phyloP scores from a whole-genome alignment of 305 asterid genomes.

The Fraxinus sp. region DNA sequence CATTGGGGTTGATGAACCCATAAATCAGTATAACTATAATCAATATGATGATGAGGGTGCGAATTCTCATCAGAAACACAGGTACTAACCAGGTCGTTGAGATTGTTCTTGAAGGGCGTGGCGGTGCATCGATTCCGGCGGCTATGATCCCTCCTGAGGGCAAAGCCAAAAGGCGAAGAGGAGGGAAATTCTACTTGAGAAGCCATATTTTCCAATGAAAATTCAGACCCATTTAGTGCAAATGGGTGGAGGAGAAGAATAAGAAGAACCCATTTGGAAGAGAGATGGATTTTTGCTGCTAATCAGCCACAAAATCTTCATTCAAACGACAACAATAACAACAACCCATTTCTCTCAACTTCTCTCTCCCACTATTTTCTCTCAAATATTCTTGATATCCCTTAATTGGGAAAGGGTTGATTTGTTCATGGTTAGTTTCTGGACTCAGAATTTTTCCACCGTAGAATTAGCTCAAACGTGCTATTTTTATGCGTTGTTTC shows the following conservation, averaged over 20 bases:
- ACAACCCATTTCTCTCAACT: background rate
- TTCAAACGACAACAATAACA: background rate
- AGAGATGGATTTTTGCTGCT: background rate
- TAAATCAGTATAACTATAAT: constrained; percentile 34
- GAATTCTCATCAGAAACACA: constrained; percentile 28
- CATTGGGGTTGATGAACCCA: constrained; percentile 64
- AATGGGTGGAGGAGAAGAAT: background rate
- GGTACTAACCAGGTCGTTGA: constrained; percentile 33
- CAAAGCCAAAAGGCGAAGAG: constrained; percentile 41
- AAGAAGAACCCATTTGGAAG: background rate
- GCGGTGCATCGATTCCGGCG: constrained; percentile 23
- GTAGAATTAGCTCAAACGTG: background rate
- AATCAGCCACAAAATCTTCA: background rate
- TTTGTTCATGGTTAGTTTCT: background rate
- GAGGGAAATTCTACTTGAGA: constrained; percentile 50
- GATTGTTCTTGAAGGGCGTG: constrained; percentile 36
- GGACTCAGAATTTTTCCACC: background rate
- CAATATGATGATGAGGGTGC: constrained; percentile 25
- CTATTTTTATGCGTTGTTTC: background rate
- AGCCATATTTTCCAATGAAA: constrained; percentile 33
- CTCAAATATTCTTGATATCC: background rate
- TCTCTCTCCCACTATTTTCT: background rate
- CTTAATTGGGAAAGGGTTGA: background rate
- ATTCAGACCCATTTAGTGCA: background rate
- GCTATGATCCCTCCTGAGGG: constrained; percentile 26